Evolutionary conservation across 768 basidiomycete species (phyloP).

Genomic region (Hirschioporus abietinus): DNA sequence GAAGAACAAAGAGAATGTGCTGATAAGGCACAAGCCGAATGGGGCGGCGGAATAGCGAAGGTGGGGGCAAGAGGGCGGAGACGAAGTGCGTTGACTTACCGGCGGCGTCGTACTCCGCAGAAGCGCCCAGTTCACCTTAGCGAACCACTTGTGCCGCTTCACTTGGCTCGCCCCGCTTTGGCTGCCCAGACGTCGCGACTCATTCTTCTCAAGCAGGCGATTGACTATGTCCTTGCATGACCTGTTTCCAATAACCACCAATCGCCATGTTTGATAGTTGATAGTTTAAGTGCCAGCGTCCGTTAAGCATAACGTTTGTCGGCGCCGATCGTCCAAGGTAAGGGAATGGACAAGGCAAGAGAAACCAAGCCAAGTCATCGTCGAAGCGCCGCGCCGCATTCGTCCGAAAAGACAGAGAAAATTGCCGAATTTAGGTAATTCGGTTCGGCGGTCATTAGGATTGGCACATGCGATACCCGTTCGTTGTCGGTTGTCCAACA

Average conservation of each 20-base stretch:
- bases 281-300: background rate
- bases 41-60: slow-evolving; percentile 6
- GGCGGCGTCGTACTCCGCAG: slow-evolving; percentile 90
- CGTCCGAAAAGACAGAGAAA: background rate
- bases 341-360: too few species aligned
- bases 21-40: slow-evolving; percentile 5
- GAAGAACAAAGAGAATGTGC: background rate
- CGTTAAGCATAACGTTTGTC: slow-evolving; percentile 3
- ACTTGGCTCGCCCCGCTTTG: slow-evolving; percentile 96
- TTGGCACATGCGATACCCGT: background rate
- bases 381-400: background rate
- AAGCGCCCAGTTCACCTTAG: slow-evolving; percentile 93
- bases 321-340: background rate
- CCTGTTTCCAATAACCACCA: slow-evolving; percentile 33
- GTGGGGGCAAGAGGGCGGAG: background rate
- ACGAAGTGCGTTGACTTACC: slow-evolving; percentile 40
- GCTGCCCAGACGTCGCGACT: slow-evolving; percentile 82
- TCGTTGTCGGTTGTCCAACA: background rate
- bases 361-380: background rate
- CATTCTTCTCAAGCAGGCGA: slow-evolving; percentile 89
- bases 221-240: slow-evolving; percentile 84
- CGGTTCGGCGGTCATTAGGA: background rate
- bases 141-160: slow-evolving; percentile 98
- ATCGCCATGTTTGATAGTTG: slow-evolving; percentile 19
- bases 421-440: background rate